Evolutionary conservation across 306 rosid species (phyloP).

Genomic region (Ammopiptanthus mongolicus): DNA sequence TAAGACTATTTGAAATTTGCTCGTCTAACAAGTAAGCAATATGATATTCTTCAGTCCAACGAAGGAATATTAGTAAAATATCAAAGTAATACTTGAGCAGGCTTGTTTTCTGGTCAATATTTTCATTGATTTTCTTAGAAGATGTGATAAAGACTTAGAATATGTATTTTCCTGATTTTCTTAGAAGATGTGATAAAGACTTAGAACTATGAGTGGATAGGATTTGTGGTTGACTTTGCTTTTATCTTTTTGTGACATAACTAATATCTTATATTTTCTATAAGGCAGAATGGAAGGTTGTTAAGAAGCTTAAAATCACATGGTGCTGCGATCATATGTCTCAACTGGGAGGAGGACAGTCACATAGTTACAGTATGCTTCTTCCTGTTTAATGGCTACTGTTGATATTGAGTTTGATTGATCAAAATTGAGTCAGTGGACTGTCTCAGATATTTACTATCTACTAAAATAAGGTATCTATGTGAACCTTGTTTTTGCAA

Average conservation of each 20-base stretch:
- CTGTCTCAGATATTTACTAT: not conserved
- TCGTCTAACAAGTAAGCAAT: conserved; percentile 8
- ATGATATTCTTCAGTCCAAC: not conserved
- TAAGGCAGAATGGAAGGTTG: conserved; percentile 76
- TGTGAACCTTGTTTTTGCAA: not conserved
- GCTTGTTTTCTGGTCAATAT: conserved; percentile 6
- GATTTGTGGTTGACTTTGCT: conserved; percentile 15
- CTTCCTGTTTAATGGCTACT: conserved; percentile 18
- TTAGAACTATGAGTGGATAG: not conserved
- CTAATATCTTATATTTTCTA: conserved; percentile 18
- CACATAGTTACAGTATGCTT: conserved; percentile 49
- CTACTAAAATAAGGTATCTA: conserved; percentile 6
- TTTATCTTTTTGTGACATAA: conserved; percentile 14
- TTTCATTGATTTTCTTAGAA: not conserved
- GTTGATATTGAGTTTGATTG: conserved; percentile 5
- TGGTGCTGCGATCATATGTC: conserved; percentile 61
- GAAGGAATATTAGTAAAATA: not conserved
- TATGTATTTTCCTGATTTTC: conserved; percentile 1
- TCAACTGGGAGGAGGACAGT: conserved; percentile 88
- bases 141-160: conserved; percentile 3
- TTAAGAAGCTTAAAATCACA: conserved; percentile 82
- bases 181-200: conserved; percentile 4
- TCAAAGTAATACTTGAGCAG: not conserved
- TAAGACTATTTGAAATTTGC: not conserved
- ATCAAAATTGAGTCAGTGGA: not conserved